A percentile compares a stretch with the other conserved stretches of the same genome.
Conservation (phyloP, 179 eudicot species). For the Heliamphora pulchella region DNA sequence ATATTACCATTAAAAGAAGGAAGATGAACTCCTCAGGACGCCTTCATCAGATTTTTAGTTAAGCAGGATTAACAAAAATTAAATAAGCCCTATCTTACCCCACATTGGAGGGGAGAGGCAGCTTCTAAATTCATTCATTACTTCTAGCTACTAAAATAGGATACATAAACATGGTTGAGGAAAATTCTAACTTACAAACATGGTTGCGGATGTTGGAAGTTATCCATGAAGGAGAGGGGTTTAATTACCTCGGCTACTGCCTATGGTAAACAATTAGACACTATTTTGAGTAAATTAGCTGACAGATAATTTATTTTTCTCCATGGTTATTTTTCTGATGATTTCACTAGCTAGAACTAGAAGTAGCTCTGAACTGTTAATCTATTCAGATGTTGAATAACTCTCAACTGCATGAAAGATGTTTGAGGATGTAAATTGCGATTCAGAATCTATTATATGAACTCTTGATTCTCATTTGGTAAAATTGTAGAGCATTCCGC, state of each 20-base stretch:
- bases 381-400: not conserved
- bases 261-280: not conserved
- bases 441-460: not conserved
- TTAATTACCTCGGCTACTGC: not conserved
- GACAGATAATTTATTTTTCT: not conserved
- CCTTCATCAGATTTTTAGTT: not conserved
- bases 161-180: not conserved
- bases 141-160: not conserved
- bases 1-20: not conserved
- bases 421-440: not conserved
- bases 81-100: constrained; percentile 9
- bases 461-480: constrained; percentile 2
- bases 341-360: not conserved
- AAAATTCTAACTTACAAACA: not conserved
- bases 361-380: not conserved
- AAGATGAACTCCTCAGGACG: not conserved
- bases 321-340: not conserved
- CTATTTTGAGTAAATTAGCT: not conserved
- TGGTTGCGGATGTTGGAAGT: constrained; percentile 3
- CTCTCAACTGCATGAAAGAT: constrained; percentile 2
- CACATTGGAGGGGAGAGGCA: not conserved
- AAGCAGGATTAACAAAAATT: not conserved
- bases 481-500: not conserved
- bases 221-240: not conserved
- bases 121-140: not conserved